phyloP scores from a whole-genome alignment of 176 grass and related monocot species.

The Microstegium vimineum region DNA sequence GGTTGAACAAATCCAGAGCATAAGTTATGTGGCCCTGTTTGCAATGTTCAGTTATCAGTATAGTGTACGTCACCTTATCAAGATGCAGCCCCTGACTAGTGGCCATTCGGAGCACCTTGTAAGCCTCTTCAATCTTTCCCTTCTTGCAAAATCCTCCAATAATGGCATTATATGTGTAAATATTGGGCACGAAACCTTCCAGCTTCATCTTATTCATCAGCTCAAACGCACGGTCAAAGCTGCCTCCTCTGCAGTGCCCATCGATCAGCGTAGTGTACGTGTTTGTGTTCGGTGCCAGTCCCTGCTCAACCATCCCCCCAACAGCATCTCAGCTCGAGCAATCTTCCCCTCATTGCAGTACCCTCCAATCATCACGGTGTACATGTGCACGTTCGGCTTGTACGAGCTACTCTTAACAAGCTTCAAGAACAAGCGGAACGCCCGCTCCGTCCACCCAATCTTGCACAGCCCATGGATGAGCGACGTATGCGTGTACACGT shows the following conservation, averaged over 20 bases:
- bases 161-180: conserved; percentile 82
- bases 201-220: conserved; percentile 61
- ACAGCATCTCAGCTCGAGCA: conserved; percentile 77
- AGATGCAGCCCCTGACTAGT: conserved; percentile 50
- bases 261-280: conserved; percentile 69
- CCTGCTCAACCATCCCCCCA: conserved; percentile 76
- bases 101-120: conserved; percentile 59
- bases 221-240: conserved; percentile 60
- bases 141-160: conserved; percentile 71
- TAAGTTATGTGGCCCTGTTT: conserved; percentile 60
- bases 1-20: conserved; percentile 65
- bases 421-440: conserved; percentile 85
- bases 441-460: conserved; percentile 87
- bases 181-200: conserved; percentile 62
- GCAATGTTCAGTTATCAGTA: conserved; percentile 72
- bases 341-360: conserved; percentile 85
- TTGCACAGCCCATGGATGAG: conserved; percentile 82
- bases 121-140: conserved; percentile 69
- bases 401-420: conserved; percentile 74
- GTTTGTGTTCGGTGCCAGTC: conserved; percentile 66
- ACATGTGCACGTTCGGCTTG: conserved; percentile 77
- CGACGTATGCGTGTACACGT: conserved; percentile 79
- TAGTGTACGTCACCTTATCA: conserved; percentile 86
- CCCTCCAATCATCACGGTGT: conserved; percentile 85
- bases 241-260: conserved; percentile 65